phyloP scores from a whole-genome alignment of 1,139 yeast species.

The Debaryomyces robertsiae region DNA sequence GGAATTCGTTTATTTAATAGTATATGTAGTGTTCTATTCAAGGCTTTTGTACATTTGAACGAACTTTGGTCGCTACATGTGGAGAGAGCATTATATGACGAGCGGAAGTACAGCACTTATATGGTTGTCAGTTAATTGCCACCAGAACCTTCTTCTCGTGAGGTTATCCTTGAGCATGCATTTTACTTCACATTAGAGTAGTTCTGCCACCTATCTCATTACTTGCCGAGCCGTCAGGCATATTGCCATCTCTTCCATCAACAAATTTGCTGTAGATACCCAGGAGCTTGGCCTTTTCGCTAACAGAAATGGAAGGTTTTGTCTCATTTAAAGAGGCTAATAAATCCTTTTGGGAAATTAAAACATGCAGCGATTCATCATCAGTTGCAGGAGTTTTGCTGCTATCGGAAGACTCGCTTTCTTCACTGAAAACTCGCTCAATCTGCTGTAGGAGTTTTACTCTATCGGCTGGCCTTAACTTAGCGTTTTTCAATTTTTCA shows the following conservation, averaged over 20 bases:
- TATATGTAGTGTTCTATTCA: no score
- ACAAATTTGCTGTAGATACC: slow-evolving; percentile 73
- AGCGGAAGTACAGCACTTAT: no score
- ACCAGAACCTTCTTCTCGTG: no score
- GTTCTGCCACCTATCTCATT: slow-evolving; percentile 85
- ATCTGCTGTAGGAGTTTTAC: slow-evolving; percentile 48
- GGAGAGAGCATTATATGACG: no score
- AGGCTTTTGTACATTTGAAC: no score
- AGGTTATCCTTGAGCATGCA: no score
- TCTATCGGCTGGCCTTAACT: slow-evolving; percentile 47
- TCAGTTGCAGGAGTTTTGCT: slow-evolving; percentile 12
- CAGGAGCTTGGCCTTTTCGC: slow-evolving; percentile 65
- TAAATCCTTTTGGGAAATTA: slow-evolving; percentile 58
- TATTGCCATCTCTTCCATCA: slow-evolving; percentile 79
- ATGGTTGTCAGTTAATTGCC: no score
- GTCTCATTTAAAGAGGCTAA: slow-evolving; percentile 71
- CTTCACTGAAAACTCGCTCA: slow-evolving; percentile 37
- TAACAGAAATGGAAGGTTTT: slow-evolving; percentile 79
- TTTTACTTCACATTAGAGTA: slow-evolving; percentile 66
- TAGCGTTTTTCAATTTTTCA: slow-evolving; percentile 31
- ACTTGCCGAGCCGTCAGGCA: slow-evolving; percentile 86
- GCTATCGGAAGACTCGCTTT: slow-evolving; percentile 9
- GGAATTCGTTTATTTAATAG: no score
- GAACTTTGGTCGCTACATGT: no score
- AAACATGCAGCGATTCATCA: slow-evolving; percentile 25